A percentile compares a stretch with the other conserved stretches of the same genome.
Evolutionary conservation across 495 filamentous ascomycete species (phyloP).

Genomic region (Daldinia decipiens): DNA sequence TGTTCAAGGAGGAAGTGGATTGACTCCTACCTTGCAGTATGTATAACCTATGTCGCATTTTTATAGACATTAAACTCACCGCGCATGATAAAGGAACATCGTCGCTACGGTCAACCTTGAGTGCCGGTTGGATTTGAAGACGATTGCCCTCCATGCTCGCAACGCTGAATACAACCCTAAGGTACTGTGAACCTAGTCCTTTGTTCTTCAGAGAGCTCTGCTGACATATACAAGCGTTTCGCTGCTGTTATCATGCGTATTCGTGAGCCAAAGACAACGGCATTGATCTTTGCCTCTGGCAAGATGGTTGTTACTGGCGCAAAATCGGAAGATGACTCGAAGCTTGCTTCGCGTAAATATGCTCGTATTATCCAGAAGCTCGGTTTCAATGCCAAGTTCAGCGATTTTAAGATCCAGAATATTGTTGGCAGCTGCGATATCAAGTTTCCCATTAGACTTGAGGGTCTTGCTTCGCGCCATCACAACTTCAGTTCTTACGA

Average conservation of each 20-base stretch:
- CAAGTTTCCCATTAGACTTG: slow-evolving; percentile 98
- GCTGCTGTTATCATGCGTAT: slow-evolving; percentile 99
- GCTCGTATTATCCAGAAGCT: slow-evolving; percentile 99
- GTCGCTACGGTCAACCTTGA: slow-evolving; percentile 99
- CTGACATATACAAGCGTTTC: slow-evolving; percentile 82
- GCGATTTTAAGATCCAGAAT: slow-evolving; percentile 99
- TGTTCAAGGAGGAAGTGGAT: slow-evolving; percentile 80
- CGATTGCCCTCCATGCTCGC: slow-evolving; percentile 96
- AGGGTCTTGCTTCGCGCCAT: slow-evolving; percentile 94
- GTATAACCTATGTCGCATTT: slow-evolving; percentile 63
- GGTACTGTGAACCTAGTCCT: slow-evolving; percentile 65
- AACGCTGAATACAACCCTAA: slow-evolving; percentile 99
- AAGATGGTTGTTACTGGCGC: slow-evolving; percentile 99
- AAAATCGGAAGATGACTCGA: slow-evolving; percentile 97
- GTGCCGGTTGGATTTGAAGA: slow-evolving; percentile 98
- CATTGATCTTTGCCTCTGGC: slow-evolving; percentile 95
- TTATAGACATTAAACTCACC: slow-evolving; percentile 64
- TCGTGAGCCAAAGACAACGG: slow-evolving; percentile 97
- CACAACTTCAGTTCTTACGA: slow-evolving; percentile 99
- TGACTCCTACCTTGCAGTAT: slow-evolving; percentile 98
- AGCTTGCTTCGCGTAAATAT: slow-evolving; percentile 96
- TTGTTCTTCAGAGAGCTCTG: slow-evolving; percentile 46
- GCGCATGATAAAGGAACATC: slow-evolving; percentile 88
- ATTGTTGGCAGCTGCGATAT: slow-evolving; percentile 99
- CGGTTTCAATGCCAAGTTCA: slow-evolving; percentile 99